phyloP scores from a whole-genome alignment of 371 early-diverging fungal genomes.

The Syncephalastrum monosporum region DNA sequence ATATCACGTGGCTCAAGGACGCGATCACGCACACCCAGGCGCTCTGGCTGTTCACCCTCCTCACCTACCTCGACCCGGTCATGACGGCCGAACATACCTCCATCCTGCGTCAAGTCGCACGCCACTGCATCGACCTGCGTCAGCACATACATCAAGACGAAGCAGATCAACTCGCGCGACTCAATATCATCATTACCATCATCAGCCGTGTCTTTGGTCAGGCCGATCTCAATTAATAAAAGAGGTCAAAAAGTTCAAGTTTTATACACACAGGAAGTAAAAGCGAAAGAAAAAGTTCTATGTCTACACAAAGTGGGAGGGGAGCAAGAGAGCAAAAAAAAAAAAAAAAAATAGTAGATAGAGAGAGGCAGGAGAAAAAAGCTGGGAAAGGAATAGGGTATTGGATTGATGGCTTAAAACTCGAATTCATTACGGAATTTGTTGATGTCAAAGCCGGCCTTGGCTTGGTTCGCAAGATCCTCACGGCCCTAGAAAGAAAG shows the following conservation, averaged over 20 bases:
- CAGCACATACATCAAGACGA: conserved; percentile 1
- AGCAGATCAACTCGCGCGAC: conserved; percentile 16
- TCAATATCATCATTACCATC: conserved; percentile 43
- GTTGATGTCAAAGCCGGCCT: conserved; percentile 58
- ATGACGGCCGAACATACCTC: conserved; percentile 35
- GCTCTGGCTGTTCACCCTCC: conserved; percentile 29
- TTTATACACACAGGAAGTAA: conserved; percentile 2
- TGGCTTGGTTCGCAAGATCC: conserved; percentile 59
- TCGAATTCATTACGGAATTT: conserved; percentile 64
- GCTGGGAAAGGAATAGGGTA: too few species aligned
- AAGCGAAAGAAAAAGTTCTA: background rate
- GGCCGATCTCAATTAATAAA: conserved; percentile 25
- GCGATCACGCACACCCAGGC: conserved; percentile 19
- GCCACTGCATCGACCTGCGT: conserved; percentile 34
- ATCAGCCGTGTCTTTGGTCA: conserved; percentile 39
- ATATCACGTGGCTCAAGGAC: conserved; percentile 32
- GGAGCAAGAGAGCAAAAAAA: background rate
- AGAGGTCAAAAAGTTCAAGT: background rate
- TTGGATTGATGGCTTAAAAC: conserved; percentile 34
- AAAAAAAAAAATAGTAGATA: conserved; percentile 1
- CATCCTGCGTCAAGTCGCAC: conserved; percentile 29
- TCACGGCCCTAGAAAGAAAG: conserved; percentile 43
- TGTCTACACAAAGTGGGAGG: background rate
- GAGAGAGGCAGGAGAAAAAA: background rate
- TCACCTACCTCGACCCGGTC: conserved; percentile 44